Evolutionary conservation across 805 yeast genomes (phyloP).

Genomic region (Phaffomyces thermotolerans): DNA sequence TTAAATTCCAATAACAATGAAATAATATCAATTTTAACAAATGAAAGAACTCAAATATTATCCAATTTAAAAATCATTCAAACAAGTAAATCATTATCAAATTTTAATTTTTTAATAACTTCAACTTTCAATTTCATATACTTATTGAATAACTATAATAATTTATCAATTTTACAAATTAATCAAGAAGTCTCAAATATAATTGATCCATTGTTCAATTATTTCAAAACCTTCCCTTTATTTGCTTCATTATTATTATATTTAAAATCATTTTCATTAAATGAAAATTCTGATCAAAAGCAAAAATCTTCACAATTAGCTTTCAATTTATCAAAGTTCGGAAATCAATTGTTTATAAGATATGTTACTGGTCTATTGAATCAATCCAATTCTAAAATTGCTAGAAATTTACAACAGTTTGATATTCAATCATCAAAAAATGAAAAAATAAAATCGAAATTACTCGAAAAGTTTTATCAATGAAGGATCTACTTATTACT

Average conservation of each 20-base stretch:
- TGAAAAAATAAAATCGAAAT: conserved; percentile 5
- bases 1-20: neutral
- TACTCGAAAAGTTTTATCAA: no score
- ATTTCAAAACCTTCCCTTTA: conserved; percentile 16
- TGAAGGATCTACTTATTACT: no score
- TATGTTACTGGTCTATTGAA: conserved; percentile 21
- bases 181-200: conserved; percentile 6
- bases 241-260: conserved; percentile 17
- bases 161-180: conserved; percentile 13
- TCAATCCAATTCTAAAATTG: conserved; percentile 15
- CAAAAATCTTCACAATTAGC: conserved; percentile 23
- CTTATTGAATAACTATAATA: conserved; percentile 12
- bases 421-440: conserved; percentile 20
- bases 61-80: conserved; percentile 2
- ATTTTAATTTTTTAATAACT: conserved; percentile 11
- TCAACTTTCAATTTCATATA: conserved; percentile 8
- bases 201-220: conserved; percentile 12
- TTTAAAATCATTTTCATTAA: conserved; percentile 18
- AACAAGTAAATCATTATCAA: conserved; percentile 2
- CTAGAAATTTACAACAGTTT: conserved; percentile 20
- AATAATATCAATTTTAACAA: conserved; percentile 2
- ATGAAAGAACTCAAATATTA: conserved; percentile 3
- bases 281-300: conserved; percentile 23
- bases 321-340: conserved; percentile 21
- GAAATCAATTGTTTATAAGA: conserved; percentile 19